phyloP scores from a whole-genome alignment of 2,329 filamentous ascomycete genomes.

The Rhinocladiella similis region DNA sequence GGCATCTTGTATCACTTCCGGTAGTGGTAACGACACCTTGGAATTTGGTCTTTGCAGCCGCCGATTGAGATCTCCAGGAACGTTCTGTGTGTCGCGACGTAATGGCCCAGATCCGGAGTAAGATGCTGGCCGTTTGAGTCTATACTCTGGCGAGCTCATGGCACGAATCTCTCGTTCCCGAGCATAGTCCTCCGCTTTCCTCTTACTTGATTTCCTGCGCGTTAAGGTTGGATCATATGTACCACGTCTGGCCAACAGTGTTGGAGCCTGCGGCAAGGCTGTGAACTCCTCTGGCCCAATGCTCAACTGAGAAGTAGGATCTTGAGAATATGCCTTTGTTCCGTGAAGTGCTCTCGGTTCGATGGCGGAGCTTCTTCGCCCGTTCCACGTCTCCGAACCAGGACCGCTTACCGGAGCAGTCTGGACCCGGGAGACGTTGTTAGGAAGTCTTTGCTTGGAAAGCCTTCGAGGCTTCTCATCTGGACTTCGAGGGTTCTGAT shows the following conservation, averaged over 20 bases:
- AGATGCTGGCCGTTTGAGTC: conserved; percentile 63
- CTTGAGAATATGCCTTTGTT: conserved; percentile 27
- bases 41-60: conserved; percentile 65
- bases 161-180: conserved; percentile 86
- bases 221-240: conserved; percentile 57
- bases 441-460: conserved; percentile 21
- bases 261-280: conserved; percentile 49
- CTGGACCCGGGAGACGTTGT: conserved; percentile 10
- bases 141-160: conserved; percentile 67
- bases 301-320: conserved; percentile 38
- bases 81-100: conserved; percentile 64
- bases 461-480: conserved; percentile 22
- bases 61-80: conserved; percentile 56
- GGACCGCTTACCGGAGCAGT: conserved; percentile 12
- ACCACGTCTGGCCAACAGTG: conserved; percentile 58
- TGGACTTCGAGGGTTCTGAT: conserved; percentile 6
- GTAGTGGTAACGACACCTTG: conserved; percentile 72
- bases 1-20: conserved; percentile 71
- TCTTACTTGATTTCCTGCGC: conserved; percentile 74
- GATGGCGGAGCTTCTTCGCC: conserved; percentile 6
- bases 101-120: conserved; percentile 59
- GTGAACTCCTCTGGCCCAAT: conserved; percentile 41
- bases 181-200: conserved; percentile 70
- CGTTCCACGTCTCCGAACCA: conserved; percentile 4
- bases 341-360: conserved; percentile 5